Evolutionary conservation across 202 grass and related monocot genomes (phyloP).

Genomic region (Sporobolus alterniflorus): DNA sequence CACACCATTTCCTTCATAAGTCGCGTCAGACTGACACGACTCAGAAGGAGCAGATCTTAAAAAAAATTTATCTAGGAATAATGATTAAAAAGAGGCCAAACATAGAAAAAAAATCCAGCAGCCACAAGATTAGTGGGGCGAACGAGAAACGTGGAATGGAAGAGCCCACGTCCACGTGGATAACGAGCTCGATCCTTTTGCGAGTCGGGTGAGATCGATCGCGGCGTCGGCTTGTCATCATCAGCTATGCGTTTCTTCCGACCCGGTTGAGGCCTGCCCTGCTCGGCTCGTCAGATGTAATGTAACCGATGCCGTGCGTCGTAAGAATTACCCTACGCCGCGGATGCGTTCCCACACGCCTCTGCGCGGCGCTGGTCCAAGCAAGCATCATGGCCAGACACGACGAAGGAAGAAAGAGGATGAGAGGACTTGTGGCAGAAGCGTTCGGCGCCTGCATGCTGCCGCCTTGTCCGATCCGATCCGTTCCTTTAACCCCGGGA

Average conservation of each 20-base stretch:
- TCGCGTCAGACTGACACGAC: too few relatives aligned
- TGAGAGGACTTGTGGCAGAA: constrained; percentile 7
- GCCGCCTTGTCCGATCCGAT: not conserved
- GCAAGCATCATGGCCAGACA: constrained; percentile 12
- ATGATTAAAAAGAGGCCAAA: too few relatives aligned
- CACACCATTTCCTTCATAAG: too few relatives aligned
- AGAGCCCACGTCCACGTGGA: constrained; percentile 14
- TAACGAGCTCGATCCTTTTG: constrained; percentile 7
- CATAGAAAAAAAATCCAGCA: too few relatives aligned
- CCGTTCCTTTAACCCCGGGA: not conserved
- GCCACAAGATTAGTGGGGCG: not conserved
- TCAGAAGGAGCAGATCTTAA: too few relatives aligned
- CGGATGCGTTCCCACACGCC: constrained; percentile 25
- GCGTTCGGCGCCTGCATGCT: not conserved
- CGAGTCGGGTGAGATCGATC: not conserved
- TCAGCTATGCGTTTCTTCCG: not conserved
- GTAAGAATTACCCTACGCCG: constrained; percentile 9
- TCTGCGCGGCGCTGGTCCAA: not conserved
- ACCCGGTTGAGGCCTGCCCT: not conserved
- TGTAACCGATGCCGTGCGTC: not conserved
- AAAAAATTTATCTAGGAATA: too few relatives aligned
- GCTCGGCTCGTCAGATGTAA: not conserved
- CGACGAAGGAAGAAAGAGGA: not conserved
- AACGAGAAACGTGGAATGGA: not conserved
- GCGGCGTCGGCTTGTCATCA: not conserved